phyloP scores from a whole-genome alignment of 805 yeast species.

The Debaryomyces prosopidis region DNA sequence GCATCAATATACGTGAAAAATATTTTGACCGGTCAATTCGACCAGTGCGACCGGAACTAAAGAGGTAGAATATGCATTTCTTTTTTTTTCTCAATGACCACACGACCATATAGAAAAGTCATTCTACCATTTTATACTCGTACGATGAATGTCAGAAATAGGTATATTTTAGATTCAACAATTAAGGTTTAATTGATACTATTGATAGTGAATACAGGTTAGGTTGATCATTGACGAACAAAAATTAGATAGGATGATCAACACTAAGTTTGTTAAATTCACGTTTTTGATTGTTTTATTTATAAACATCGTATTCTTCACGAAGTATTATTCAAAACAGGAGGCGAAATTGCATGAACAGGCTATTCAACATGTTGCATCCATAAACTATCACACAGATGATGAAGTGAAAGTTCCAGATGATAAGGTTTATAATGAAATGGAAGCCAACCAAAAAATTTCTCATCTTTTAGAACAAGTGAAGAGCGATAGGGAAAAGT shows the following conservation, averaged over 20 bases:
- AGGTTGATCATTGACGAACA: neutral
- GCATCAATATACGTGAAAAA: too few relatives aligned
- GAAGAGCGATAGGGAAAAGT: slow-evolving; percentile 21
- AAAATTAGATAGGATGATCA: slow-evolving; percentile 10
- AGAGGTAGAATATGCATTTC: neutral
- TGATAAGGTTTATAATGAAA: slow-evolving; percentile 15
- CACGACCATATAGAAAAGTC: neutral
- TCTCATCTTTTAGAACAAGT: slow-evolving; percentile 19
- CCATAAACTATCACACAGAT: slow-evolving; percentile 18
- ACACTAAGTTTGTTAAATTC: slow-evolving; percentile 14
- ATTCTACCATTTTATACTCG: too few relatives aligned
- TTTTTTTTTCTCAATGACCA: neutral
- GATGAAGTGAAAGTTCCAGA: slow-evolving; percentile 16
- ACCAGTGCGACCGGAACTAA: too few relatives aligned
- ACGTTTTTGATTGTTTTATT: slow-evolving; percentile 19
- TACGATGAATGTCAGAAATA: too few relatives aligned
- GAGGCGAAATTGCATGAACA: slow-evolving; percentile 16
- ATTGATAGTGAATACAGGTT: too few relatives aligned
- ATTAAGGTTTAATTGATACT: too few relatives aligned
- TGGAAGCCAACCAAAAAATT: slow-evolving; percentile 17
- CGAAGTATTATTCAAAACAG: slow-evolving; percentile 16
- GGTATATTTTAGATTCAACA: too few relatives aligned
- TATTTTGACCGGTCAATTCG: too few relatives aligned
- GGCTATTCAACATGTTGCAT: slow-evolving; percentile 12
- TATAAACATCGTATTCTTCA: slow-evolving; percentile 20